Base-by-base conservation (phyloP, 1,284 basidiomycete genomes). In the Rhodofomes roseus region DNA sequence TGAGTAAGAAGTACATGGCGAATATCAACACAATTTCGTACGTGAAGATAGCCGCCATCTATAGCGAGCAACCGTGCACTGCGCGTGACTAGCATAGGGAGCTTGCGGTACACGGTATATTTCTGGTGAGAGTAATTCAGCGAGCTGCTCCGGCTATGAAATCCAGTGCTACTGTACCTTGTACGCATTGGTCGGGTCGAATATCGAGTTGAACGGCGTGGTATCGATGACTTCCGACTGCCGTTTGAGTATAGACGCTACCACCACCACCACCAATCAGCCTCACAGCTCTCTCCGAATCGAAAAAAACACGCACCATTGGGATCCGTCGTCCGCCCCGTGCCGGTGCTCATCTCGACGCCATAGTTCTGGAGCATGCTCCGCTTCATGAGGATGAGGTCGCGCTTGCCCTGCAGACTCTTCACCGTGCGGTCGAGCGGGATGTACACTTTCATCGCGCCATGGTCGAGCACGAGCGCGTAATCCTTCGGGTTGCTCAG, bases 381-480 rank as follows among this genome's bases (percentile, higher is more conserved):
- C 62, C 87, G 81, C 71, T 90, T 91, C 48, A 97, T 90, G 8
- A 99, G 80, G 8, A 90, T 83, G 16, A 99, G 80, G 67, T 96
- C 91, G 27, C 86, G 84, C 67, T 90, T 92, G 12, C 93, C 95
- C 71, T 93, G 91, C 66, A 98, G 77, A 73, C 90, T 93, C 36
- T 94, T 94, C 14, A 98, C 96, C 0, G 95, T 98, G n/a, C 95
- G 84, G 72, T 99, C 96, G 16, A 97, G 81, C 9, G 96, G 95
- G 25, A 98, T 89, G 40, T 97, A 81, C 55, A 98, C 89, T 56
- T 86, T 89, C 65, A 85, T 80, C 65, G 93, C 88, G 9, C 84
- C 85, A 18, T 95, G 80, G 57, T 73, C 71, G 2, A 73, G 63
- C 56, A 95, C 80, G 1, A 97, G 80, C 0, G 92, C 92, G 76